phyloP scores from a whole-genome alignment of 257 asterid genomes.

The Solanum acaule region DNA sequence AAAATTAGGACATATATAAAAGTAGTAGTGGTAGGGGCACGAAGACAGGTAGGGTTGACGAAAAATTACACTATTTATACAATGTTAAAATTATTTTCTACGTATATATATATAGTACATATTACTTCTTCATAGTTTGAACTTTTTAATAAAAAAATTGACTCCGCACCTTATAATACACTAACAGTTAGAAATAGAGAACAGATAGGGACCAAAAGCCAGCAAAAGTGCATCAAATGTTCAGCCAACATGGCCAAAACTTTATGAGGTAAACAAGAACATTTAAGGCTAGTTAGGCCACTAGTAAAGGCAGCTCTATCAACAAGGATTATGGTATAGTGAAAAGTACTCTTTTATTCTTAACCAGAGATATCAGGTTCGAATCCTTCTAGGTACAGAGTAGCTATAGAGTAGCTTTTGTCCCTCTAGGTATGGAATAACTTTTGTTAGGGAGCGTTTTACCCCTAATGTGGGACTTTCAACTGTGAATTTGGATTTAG shows the following conservation, averaged over 20 bases:
- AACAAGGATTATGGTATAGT: not conserved
- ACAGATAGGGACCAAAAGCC: not conserved
- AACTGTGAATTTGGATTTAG: no score
- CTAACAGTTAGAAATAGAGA: not conserved
- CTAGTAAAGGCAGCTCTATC: not conserved
- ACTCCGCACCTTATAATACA: accelerated
- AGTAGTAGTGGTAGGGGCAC: not conserved
- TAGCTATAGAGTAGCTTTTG: no score
- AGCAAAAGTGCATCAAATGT: not conserved
- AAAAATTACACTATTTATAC: not conserved
- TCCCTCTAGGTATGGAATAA: no score
- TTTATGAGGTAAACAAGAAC: not conserved
- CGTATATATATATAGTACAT: not conserved
- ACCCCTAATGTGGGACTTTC: accelerated
- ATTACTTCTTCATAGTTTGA: not conserved
- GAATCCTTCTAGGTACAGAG: no score
- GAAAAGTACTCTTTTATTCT: accelerated
- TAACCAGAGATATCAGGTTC: accelerated
- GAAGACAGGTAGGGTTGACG: accelerated
- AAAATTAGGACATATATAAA: not conserved
- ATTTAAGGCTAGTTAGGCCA: not conserved
- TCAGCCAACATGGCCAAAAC: not conserved
- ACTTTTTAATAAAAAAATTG: not conserved
- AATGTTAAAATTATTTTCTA: not conserved
- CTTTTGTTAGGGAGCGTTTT: no score